Evolutionary conservation across 495 filamentous ascomycete species (phyloP).

Genomic region (Polyplosphaeria fusca): DNA sequence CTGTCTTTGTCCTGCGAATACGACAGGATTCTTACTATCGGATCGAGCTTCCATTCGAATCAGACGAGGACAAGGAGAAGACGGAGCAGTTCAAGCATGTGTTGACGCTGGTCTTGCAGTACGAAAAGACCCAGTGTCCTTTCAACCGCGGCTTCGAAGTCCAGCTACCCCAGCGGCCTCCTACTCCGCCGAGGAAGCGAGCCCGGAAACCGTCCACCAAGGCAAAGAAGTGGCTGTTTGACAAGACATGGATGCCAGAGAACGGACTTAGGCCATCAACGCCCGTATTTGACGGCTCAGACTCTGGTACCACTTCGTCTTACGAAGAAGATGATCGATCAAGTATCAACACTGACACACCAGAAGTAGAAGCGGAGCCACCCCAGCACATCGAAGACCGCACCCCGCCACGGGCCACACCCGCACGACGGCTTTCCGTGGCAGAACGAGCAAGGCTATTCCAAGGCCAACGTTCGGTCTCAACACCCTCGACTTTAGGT

Average conservation of each 20-base stretch:
- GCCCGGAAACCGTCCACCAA: slow-evolving; percentile 55
- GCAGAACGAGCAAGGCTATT: slow-evolving; percentile 21
- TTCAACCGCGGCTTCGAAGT: slow-evolving; percentile 75
- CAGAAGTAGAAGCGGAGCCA: slow-evolving; percentile 21
- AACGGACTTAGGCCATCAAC: slow-evolving; percentile 18
- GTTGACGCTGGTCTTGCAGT: slow-evolving; percentile 68
- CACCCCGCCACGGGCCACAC: slow-evolving; percentile 23
- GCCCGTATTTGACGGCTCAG: slow-evolving; percentile 16
- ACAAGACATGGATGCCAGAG: slow-evolving; percentile 46
- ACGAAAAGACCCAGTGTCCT: slow-evolving; percentile 83
- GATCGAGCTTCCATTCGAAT: slow-evolving; percentile 71
- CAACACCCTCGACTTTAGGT: slow-evolving; percentile 41
- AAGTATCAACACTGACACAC: slow-evolving; percentile 23
- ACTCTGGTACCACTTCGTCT: slow-evolving; percentile 12
- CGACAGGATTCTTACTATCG: slow-evolving; percentile 79
- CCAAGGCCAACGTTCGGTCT: slow-evolving; percentile 42
- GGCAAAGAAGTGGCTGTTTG: slow-evolving; percentile 52
- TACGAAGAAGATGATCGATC: slow-evolving; percentile 32
- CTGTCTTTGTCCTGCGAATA: slow-evolving; percentile 78
- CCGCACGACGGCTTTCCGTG: slow-evolving; percentile 8
- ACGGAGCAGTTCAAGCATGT: slow-evolving; percentile 65
- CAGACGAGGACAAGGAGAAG: slow-evolving; percentile 55
- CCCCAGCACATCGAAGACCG: slow-evolving; percentile 6
- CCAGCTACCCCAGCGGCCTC: slow-evolving; percentile 66
- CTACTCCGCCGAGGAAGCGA: slow-evolving; percentile 64